phyloP scores from a whole-genome alignment of 805 yeast genomes.

The Sugiyamaella qingdaonensis region DNA sequence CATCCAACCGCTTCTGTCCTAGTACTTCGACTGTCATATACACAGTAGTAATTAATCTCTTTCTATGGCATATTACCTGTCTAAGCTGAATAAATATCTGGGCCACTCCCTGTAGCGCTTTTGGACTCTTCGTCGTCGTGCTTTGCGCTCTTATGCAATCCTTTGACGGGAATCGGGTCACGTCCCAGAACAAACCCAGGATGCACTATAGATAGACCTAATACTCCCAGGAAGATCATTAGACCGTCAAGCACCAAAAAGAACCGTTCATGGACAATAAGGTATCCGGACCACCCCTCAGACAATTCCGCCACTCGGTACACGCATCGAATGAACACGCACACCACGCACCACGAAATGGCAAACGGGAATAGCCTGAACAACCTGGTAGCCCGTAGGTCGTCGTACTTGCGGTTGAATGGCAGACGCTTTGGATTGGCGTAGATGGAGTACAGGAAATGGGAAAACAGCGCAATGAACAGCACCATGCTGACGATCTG shows the following conservation, averaged over 20 bases:
- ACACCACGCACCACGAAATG: conserved; percentile 21
- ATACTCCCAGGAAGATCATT: conserved; percentile 51
- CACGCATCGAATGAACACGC: conserved; percentile 44
- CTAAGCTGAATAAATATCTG: not conserved
- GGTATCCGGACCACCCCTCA: conserved; percentile 65
- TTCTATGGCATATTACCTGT: not conserved
- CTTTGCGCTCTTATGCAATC: conserved; percentile 12
- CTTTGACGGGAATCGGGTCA: conserved; percentile 21
- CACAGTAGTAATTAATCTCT: not conserved
- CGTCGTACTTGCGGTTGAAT: conserved; percentile 14
- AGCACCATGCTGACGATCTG: conserved; percentile 69
- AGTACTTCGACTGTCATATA: too few relatives aligned
- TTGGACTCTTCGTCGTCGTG: not conserved
- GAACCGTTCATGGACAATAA: conserved; percentile 58
- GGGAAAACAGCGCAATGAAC: conserved; percentile 49
- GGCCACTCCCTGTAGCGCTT: not conserved
- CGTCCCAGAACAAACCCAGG: conserved; percentile 59
- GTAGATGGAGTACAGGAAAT: conserved; percentile 33
- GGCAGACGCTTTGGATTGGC: not conserved
- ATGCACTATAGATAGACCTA: conserved; percentile 49
- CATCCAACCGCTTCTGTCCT: too few relatives aligned
- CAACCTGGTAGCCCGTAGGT: conserved; percentile 10
- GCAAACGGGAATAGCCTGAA: conserved; percentile 16
- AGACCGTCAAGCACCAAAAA: conserved; percentile 59
- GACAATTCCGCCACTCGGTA: conserved; percentile 71